These are phyloP conservation scores for Angomonas ambiguus DNA, from an alignment of 208 protist genomes.

Conservation along the genomic window DNA sequence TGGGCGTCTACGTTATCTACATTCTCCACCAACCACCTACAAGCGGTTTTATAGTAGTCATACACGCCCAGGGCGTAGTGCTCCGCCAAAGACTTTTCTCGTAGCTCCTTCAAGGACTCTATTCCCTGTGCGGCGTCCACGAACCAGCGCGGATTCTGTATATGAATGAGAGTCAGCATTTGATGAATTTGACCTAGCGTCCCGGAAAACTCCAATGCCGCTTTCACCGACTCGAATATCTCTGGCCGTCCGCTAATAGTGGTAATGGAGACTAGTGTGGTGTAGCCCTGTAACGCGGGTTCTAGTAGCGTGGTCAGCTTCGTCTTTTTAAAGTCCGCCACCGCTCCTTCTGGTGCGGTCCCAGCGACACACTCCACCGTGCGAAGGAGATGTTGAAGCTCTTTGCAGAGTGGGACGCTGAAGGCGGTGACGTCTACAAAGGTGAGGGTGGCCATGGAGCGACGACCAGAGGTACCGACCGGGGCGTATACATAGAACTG, in stretches of 20 bases:
- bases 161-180: slow-evolving; percentile 77
- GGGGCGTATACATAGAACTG: slow-evolving; percentile 87
- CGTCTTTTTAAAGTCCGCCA: slow-evolving; percentile 24
- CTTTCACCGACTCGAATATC: slow-evolving; percentile 54
- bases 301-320: slow-evolving; percentile 76
- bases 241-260: slow-evolving; percentile 74
- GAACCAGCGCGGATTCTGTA: slow-evolving; percentile 73
- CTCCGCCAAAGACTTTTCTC: slow-evolving; percentile 41
- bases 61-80: slow-evolving; percentile 65
- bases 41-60: slow-evolving; percentile 60
- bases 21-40: slow-evolving; percentile 52
- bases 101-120: slow-evolving; percentile 48
- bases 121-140: slow-evolving; percentile 64
- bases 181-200: slow-evolving; percentile 71
- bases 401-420: slow-evolving; percentile 46
- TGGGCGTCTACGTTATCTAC: slow-evolving; percentile 43
- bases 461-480: slow-evolving; percentile 58
- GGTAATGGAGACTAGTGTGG: slow-evolving; percentile 78
- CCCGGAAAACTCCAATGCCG: slow-evolving; percentile 55
- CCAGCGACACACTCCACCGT: slow-evolving; percentile 62
- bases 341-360: slow-evolving; percentile 17
- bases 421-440: slow-evolving; percentile 84
- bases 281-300: slow-evolving; percentile 66
- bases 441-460: slow-evolving; percentile 82
- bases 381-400: slow-evolving; percentile 64